These are phyloP conservation scores for Globisporangium lucens DNA, from an alignment of 352 stramenopile species.

Conservation along the genomic window DNA sequence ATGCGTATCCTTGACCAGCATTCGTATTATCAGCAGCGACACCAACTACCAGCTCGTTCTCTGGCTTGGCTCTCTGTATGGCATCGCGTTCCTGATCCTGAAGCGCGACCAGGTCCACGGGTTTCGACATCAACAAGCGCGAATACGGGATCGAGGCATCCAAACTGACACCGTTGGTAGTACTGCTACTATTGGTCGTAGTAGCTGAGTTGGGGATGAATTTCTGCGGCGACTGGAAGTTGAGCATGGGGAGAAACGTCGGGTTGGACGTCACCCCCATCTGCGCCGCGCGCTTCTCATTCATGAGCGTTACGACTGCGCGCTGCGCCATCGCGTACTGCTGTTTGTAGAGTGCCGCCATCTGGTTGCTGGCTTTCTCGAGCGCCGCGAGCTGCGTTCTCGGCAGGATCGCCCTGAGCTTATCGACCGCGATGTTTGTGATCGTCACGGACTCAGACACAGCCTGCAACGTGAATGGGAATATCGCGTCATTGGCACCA, in stretches of 20 bases:
- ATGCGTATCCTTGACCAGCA: neutral
- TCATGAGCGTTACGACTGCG: conserved; percentile 42
- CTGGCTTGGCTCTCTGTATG: neutral
- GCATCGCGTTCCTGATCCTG: conserved; percentile 9
- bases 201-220: neutral
- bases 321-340: conserved; percentile 36
- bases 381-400: conserved; percentile 29
- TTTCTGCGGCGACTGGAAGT: conserved; percentile 20
- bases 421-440: conserved; percentile 44
- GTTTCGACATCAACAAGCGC: conserved; percentile 25
- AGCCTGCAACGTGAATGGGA: conserved; percentile 43
- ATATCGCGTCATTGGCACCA: neutral
- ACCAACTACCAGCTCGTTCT: neutral
- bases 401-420: conserved; percentile 43
- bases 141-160: conserved; percentile 26
- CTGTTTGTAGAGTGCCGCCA: conserved; percentile 27
- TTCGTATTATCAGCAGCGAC: neutral
- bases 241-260: conserved; percentile 27
- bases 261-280: conserved; percentile 15
- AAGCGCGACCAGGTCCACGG: conserved; percentile 24
- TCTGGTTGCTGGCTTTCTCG: conserved; percentile 21
- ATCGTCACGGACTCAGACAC: conserved; percentile 44
- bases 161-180: neutral
- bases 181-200: neutral
- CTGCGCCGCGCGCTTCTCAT: conserved; percentile 38